phyloP scores from a whole-genome alignment of 345 rosid genomes.

The Heritiera littoralis region DNA sequence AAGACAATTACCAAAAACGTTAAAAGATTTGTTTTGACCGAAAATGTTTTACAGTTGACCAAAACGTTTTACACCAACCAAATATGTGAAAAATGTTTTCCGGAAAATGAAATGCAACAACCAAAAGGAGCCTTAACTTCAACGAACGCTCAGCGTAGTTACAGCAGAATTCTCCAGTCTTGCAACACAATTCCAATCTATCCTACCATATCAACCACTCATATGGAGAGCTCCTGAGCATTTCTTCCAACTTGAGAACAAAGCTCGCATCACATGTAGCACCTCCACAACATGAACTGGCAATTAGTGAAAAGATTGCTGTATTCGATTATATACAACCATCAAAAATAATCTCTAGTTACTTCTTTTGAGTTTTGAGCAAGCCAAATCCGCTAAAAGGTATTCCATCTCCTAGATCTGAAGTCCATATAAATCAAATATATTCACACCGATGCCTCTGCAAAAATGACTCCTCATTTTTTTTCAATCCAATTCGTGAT shows the following conservation, averaged over 20 bases:
- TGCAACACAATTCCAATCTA: background rate
- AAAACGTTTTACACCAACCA: no score
- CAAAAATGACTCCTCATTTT: background rate
- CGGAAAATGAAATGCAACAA: no score
- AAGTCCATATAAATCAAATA: conserved; percentile 5
- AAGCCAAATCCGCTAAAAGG: background rate
- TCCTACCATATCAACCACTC: background rate
- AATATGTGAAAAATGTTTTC: no score
- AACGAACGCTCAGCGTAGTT: background rate
- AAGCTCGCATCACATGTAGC: background rate
- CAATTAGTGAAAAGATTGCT: no score
- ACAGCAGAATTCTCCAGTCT: background rate
- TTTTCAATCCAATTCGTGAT: background rate
- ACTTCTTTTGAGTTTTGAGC: background rate
- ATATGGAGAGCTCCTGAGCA: background rate
- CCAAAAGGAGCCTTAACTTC: conserved; percentile 12
- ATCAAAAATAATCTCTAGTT: background rate
- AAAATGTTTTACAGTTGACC: no score
- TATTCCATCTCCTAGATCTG: background rate
- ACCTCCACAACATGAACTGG: background rate
- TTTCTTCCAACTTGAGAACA: background rate
- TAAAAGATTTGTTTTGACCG: no score
- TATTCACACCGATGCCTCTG: background rate
- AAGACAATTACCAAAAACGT: no score
- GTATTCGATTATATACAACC: background rate